Evolutionary conservation across 352 stramenopile species (phyloP).

Genomic region (Phytopythium helicoides): DNA sequence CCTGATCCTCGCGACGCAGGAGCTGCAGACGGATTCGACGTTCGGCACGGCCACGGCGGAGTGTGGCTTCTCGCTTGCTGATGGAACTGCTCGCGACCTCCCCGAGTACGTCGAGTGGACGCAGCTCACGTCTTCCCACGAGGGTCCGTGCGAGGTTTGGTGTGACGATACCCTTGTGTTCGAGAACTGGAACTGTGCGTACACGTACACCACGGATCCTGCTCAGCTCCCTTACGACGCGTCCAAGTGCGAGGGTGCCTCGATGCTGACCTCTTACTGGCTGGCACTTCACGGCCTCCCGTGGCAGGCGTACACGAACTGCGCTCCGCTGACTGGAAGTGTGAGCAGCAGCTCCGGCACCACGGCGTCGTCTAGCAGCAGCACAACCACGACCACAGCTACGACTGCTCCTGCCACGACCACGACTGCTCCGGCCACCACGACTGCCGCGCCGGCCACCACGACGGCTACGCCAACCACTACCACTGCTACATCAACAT

Average conservation of each 20-base stretch:
- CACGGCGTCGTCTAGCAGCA: constrained; percentile 11
- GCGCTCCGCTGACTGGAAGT: no score
- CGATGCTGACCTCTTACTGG: no score
- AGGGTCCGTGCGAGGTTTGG: no score
- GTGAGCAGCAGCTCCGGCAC: constrained; percentile 16
- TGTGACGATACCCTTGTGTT: no score
- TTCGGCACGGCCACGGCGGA: constrained; percentile 28
- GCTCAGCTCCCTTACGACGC: no score
- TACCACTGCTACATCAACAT: constrained; percentile 1
- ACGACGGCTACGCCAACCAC: neutral
- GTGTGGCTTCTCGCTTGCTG: constrained; percentile 29
- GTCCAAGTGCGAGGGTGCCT: no score
- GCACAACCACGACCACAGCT: constrained; percentile 10
- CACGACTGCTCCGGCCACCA: constrained; percentile 20
- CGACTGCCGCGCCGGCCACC: constrained; percentile 6
- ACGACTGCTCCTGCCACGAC: constrained; percentile 16
- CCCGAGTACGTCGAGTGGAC: no score
- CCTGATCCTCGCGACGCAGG: constrained; percentile 17
- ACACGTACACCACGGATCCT: no score
- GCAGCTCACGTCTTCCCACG: no score
- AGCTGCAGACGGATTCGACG: constrained; percentile 15
- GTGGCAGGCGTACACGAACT: no score
- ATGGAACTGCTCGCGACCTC: constrained; percentile 28
- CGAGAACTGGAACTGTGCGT: no score
- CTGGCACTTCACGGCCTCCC: no score